A percentile compares a stretch with the other conserved stretches of the same genome.
Evolutionary conservation across 257 asterid species (phyloP).

Genomic region (Capsicum chinense): DNA sequence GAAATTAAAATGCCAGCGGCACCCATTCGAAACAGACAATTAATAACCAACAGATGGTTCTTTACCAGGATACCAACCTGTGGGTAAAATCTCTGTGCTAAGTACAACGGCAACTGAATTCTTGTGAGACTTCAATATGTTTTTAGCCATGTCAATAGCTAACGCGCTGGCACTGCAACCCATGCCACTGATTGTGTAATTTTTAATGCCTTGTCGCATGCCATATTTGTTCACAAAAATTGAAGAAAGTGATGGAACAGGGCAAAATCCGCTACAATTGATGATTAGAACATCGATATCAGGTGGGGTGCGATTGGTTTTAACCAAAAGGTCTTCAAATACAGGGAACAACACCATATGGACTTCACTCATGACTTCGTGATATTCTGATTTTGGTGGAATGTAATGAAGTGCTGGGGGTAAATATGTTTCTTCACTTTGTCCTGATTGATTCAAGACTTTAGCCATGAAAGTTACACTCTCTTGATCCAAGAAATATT

Average conservation of each 20-base stretch:
- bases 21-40: no score
- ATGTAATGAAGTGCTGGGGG: conserved; percentile 74
- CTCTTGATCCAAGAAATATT: conserved; percentile 51
- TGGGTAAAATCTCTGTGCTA: no score
- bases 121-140: no score
- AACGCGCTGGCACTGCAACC: conserved; percentile 91
- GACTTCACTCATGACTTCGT: conserved; percentile 61
- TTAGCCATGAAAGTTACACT: conserved; percentile 65
- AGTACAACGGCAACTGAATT: no score
- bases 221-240: conserved; percentile 50
- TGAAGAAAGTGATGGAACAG: conserved; percentile 72
- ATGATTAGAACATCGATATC: conserved; percentile 74
- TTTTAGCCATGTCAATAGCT: conserved; percentile 49
- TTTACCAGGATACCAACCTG: no score
- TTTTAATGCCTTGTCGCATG: conserved; percentile 67
- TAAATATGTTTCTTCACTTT: conserved; percentile 63
- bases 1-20: no score
- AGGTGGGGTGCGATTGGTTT: conserved; percentile 43
- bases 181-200: conserved; percentile 78
- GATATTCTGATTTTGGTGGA: conserved; percentile 71
- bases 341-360: conserved; percentile 68
- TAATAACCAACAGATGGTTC: no score
- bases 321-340: conserved; percentile 53
- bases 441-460: conserved; percentile 68
- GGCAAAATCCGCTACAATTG: conserved; percentile 94